Evolutionary conservation across 495 filamentous ascomycete species (phyloP), one percentile per base, ranked within the genome.

Genomic region (Aspergillus diversus): DNA sequence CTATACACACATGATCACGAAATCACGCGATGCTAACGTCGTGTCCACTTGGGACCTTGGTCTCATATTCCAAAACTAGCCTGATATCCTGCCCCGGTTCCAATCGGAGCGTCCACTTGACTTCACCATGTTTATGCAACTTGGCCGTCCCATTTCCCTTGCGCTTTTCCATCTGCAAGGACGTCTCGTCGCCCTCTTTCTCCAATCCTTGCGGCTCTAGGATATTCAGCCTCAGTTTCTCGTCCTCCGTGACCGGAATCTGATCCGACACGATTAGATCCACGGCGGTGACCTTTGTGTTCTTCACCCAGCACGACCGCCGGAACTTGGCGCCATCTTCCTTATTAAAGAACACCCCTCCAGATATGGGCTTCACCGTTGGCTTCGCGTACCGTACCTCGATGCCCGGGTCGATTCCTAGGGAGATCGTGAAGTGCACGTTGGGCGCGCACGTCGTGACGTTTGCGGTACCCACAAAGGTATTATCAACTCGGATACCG

Each of bases 391-490:
- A 91, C 17, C 70, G 72, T 49, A 92, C 82, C 33, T 76, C 73
- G 64, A 91, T 83, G 15, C 76, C 76, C 5, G 87, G 87, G 66
- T 91, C 89, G 15, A 91, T 81, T 17, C 89, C 89, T 0, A 92
- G 80, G 31, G 81, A 77, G 9, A 92, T 70, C 48, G 73, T 77
- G 75, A 91, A 87, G 37, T 73, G 66, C 33, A 89, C 83, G n/a
- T 84, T 85, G 12, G 87, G 80, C 49, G 80, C 83, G 69, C 85
- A 85, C 49, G 80, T 81, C 9, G 86, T 81, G 5, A 90, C 70
- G 0, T 74, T 73, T 2, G 84, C 80, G 46, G 84, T 85, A 9
- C 89, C 89, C 34, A 92, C 72, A 70, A 91, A 91, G 9, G 80
- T 83, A 4, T 85, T 86, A 67, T 91, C 89, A 31, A 91, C 86